A percentile compares a stretch with the other conserved stretches of the same genome.
These are phyloP conservation scores for Triangularia verruculosa DNA, from an alignment of 2,329 filamentous ascomycete genomes.

Conservation along the genomic window DNA sequence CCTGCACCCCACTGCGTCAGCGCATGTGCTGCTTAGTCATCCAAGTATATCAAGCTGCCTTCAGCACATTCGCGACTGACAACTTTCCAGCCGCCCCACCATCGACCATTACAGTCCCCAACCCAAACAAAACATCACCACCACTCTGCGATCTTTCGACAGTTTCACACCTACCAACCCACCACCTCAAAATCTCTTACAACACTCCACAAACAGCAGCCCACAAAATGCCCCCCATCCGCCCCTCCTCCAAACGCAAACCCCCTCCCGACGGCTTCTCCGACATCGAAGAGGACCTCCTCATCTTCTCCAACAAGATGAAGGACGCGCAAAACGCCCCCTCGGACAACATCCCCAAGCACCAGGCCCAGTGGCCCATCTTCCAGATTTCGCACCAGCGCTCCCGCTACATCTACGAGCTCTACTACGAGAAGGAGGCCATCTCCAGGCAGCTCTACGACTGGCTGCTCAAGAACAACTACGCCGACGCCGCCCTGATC, in stretches of 20 bases:
- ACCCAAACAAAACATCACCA: background rate
- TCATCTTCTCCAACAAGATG: conserved; percentile 88
- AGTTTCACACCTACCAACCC: background rate
- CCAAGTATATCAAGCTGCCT: background rate
- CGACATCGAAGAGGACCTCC: conserved; percentile 82
- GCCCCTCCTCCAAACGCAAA: conserved; percentile 73
- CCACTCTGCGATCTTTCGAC: too few relatives aligned
- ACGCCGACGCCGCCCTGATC: conserved; percentile 92
- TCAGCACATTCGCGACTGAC: background rate
- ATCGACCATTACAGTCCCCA: background rate
- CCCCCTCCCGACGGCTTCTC: conserved; percentile 82
- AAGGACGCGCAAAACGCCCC: conserved; percentile 92
- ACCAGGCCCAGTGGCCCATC: conserved; percentile 94
- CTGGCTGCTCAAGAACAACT: conserved; percentile 93
- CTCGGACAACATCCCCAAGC: conserved; percentile 73
- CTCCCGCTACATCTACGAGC: conserved; percentile 89
- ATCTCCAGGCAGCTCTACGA: conserved; percentile 92
- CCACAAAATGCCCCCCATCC: conserved; percentile 67
- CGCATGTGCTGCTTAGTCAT: background rate
- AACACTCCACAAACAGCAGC: background rate
- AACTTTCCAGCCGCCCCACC: background rate
- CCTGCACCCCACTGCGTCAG: background rate
- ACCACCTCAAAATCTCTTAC: background rate
- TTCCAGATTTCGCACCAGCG: conserved; percentile 96
- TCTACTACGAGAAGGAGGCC: conserved; percentile 97